These are phyloP conservation scores for Epichloe brachyelytri DNA, from an alignment of 2,329 filamentous ascomycete genomes.

Conservation along the genomic window DNA sequence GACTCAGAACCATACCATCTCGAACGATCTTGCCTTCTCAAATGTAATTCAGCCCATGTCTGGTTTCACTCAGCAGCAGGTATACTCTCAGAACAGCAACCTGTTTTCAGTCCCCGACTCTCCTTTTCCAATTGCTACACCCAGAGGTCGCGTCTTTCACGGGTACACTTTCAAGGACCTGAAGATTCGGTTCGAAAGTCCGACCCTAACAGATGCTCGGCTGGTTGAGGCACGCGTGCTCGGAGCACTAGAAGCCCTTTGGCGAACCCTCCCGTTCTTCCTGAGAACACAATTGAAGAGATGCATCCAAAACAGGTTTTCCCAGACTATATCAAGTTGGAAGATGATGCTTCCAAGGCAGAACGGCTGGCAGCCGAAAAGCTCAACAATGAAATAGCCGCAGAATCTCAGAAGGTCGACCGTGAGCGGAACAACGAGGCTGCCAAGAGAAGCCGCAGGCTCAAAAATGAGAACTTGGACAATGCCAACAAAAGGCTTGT, in stretches of 20 bases:
- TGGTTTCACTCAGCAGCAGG: not conserved
- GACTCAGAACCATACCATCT: not conserved
- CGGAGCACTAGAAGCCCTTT: not conserved
- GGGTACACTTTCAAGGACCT: not conserved
- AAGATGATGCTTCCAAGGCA: not conserved
- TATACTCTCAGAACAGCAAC: not conserved
- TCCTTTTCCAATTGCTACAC: not conserved
- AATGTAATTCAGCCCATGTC: not conserved
- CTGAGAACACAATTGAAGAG: conserved; percentile 12
- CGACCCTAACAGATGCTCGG: not conserved
- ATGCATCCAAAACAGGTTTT: conserved; percentile 16
- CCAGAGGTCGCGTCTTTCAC: not conserved
- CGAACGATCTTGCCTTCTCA: not conserved
- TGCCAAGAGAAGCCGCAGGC: conserved; percentile 22
- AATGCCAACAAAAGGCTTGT: conserved; percentile 8
- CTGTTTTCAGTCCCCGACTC: not conserved
- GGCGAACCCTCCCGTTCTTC: conserved; percentile 15
- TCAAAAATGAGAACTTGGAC: conserved; percentile 9
- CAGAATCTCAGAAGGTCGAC: conserved; percentile 13
- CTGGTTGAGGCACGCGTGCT: not conserved
- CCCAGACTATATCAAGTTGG: conserved; percentile 10
- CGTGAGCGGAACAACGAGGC: conserved; percentile 24
- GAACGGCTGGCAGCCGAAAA: conserved; percentile 6
- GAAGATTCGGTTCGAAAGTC: not conserved
- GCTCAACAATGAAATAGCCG: conserved; percentile 16